These are phyloP conservation scores for Soucietia sequanensis DNA, from an alignment of 805 yeast genomes.

Conservation along the genomic window DNA sequence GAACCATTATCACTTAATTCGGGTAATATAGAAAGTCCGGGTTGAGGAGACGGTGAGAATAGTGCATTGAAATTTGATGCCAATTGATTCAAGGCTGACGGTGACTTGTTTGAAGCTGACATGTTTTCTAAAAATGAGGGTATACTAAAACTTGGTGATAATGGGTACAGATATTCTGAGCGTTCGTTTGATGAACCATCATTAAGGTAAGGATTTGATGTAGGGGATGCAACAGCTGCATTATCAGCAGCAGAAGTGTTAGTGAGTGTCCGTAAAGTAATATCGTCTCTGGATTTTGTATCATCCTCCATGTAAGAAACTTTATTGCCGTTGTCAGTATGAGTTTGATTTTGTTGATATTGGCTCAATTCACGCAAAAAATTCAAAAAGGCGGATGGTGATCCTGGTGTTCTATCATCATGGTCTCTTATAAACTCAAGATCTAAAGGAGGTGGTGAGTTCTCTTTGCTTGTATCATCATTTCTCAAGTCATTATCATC, in stretches of 20 bases:
- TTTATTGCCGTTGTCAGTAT: constrained; percentile 1
- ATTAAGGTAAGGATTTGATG: too few species aligned
- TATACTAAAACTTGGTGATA: not conserved
- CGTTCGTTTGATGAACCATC: too few species aligned
- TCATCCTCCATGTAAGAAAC: not conserved
- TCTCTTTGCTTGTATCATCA: not conserved
- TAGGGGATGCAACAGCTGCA: too few species aligned
- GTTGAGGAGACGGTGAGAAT: constrained; percentile 26
- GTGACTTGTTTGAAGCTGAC: not conserved
- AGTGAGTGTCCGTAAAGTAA: too few species aligned
- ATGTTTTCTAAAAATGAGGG: constrained; percentile 2
- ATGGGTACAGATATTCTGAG: too few species aligned
- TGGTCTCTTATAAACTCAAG: not conserved
- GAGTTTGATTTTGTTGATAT: constrained; percentile 3
- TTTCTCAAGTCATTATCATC: not conserved
- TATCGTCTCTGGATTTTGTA: not conserved
- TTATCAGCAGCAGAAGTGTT: too few species aligned
- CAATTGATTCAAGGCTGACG: constrained; percentile 1
- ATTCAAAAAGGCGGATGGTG: constrained; percentile 24
- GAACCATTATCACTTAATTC: constrained; percentile 33
- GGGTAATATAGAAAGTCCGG: constrained; percentile 18
- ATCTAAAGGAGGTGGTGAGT: constrained; percentile 1
- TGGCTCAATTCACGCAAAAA: constrained; percentile 23
- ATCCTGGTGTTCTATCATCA: constrained; percentile 7
- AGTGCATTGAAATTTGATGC: constrained; percentile 17